These are phyloP conservation scores for Tetrapisispora arboricola DNA, from an alignment of 805 yeast species.

Conservation along the genomic window DNA sequence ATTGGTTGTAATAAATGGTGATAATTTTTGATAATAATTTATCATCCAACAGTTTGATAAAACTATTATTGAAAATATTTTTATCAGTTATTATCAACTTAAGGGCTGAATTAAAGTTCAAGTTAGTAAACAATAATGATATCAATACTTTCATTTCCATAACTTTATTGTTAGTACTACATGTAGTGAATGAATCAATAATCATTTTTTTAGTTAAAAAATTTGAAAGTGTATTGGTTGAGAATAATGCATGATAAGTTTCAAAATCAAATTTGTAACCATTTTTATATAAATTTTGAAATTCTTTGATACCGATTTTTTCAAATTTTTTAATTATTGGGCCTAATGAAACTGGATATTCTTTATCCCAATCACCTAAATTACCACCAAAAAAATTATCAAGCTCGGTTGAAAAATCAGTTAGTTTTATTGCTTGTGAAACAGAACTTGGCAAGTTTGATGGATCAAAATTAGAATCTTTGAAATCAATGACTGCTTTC, in stretches of 20 bases:
- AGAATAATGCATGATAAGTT: slow-evolving; percentile 22
- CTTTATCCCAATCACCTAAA: slow-evolving; percentile 29
- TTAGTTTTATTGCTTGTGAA: slow-evolving; percentile 22
- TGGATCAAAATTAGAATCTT: slow-evolving; percentile 21
- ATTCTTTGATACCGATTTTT: slow-evolving; percentile 20
- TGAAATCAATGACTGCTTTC: slow-evolving; percentile 16
- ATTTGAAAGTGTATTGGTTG: neutral
- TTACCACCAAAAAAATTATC: slow-evolving; percentile 15
- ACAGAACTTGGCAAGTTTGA: slow-evolving; percentile 16
- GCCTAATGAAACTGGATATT: slow-evolving; percentile 24
- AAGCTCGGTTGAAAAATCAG: slow-evolving; percentile 18
- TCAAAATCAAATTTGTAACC: slow-evolving; percentile 27
- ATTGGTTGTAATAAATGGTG: slow-evolving; percentile 6
- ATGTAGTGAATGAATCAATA: slow-evolving; percentile 9
- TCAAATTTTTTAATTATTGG: slow-evolving; percentile 19
- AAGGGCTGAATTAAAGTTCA: neutral
- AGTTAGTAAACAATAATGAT: slow-evolving; percentile 12
- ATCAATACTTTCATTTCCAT: slow-evolving; percentile 9
- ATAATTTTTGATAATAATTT: slow-evolving; percentile 18
- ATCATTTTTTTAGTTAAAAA: slow-evolving; percentile 5
- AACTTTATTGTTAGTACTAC: slow-evolving; percentile 8
- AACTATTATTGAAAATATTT: slow-evolving; percentile 7
- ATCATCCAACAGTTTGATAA: slow-evolving; percentile 17
- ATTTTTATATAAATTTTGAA: slow-evolving; percentile 14
- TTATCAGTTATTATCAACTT: neutral